These are phyloP conservation scores for Hyaloscypha variabilis DNA, from an alignment of 495 filamentous ascomycete species.

Conservation along the genomic window DNA sequence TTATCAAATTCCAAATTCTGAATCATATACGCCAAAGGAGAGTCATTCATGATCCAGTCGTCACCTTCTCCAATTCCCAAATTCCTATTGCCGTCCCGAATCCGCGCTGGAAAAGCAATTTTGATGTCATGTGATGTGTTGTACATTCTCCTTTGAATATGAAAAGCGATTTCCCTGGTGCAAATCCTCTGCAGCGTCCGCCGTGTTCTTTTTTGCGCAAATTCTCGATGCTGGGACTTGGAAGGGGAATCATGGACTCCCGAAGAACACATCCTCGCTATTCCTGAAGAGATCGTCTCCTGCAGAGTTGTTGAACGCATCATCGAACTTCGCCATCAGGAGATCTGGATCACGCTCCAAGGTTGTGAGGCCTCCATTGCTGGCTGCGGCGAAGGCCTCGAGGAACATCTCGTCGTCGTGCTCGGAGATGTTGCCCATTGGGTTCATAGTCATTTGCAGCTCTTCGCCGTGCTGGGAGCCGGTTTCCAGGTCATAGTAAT, in stretches of 20 bases:
- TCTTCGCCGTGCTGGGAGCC: conserved; percentile 36
- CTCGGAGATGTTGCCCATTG: conserved; percentile 35
- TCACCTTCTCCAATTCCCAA: background rate
- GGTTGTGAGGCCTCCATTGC: conserved; percentile 35
- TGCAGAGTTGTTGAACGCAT: conserved; percentile 40
- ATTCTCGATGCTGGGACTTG: background rate
- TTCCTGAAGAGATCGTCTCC: conserved; percentile 42
- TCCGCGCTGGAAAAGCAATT: background rate
- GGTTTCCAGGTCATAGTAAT: conserved; percentile 47
- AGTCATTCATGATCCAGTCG: conserved; percentile 9
- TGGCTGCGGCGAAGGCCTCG: conserved; percentile 35
- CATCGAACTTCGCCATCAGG: conserved; percentile 49
- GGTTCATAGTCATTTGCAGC: conserved; percentile 27
- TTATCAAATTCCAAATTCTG: no score
- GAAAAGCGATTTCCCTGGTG: background rate
- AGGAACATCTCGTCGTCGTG: conserved; percentile 39
- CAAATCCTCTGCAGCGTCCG: background rate
- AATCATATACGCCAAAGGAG: conserved; percentile 16
- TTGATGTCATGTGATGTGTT: background rate
- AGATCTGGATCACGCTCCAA: conserved; percentile 43
- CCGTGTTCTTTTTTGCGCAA: no score
- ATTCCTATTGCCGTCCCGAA: no score
- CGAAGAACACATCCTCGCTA: conserved; percentile 44
- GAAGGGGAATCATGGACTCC: conserved; percentile 29
- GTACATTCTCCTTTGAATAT: conserved; percentile 9